These are phyloP conservation scores for Quercus engelmannii DNA, from an alignment of 306 rosid species.

Conservation along the genomic window DNA sequence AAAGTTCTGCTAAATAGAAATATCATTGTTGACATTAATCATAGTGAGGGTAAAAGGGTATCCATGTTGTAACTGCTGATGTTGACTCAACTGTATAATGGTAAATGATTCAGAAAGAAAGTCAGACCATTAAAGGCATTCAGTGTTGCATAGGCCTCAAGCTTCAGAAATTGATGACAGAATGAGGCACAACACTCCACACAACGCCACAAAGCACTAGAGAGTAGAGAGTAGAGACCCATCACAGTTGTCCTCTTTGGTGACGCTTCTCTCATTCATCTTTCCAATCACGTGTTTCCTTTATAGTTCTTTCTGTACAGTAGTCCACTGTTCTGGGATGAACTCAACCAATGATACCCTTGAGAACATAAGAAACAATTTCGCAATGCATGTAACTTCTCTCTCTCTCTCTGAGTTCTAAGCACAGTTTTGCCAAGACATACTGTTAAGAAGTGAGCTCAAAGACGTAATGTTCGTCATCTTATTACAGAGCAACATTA, in stretches of 20 bases:
- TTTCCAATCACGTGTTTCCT: not conserved
- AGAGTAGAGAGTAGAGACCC: not conserved
- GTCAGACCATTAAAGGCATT: constrained; percentile 28
- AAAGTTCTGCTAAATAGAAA: not conserved
- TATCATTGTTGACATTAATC: not conserved
- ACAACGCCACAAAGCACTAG: not conserved
- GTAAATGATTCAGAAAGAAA: constrained; percentile 38
- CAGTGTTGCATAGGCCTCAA: constrained; percentile 35
- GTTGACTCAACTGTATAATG: constrained; percentile 40
- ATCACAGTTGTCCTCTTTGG: not conserved
- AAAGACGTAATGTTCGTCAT: too few species aligned
- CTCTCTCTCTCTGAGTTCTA: not conserved
- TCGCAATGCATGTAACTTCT: too few species aligned
- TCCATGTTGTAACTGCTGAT: constrained; percentile 45
- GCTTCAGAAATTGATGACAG: constrained; percentile 38
- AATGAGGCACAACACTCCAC: constrained; percentile 25
- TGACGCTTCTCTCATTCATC: constrained; percentile 7
- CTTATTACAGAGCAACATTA: too few species aligned
- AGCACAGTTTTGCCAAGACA: not conserved
- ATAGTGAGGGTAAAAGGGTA: constrained; percentile 18
- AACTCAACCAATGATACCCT: not conserved
- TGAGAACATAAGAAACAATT: not conserved
- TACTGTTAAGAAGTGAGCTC: not conserved
- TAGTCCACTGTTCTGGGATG: not conserved
- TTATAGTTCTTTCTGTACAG: not conserved